Evolutionary conservation across 2,329 filamentous ascomycete species (phyloP), one percentile per base, ranked within the genome.

Genomic region (Botrytis elliptica): DNA sequence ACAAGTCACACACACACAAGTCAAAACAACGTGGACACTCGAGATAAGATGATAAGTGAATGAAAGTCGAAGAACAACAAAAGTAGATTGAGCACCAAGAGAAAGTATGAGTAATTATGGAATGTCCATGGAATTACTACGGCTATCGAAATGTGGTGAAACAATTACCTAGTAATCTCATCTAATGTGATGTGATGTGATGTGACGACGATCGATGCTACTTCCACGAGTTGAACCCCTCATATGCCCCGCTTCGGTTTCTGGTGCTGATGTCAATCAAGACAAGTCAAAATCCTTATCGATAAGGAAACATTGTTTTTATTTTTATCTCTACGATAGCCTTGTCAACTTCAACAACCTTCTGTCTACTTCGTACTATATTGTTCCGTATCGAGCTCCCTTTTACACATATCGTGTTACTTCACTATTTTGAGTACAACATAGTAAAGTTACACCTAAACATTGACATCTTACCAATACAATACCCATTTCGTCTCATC

Each of bases 231-330:
- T 40, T 29, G 25, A 18, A 57, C 66, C 66, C 66, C 66, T 69
- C 66, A 57, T n/a, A 49, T 69, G 38, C 49, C 66, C 66, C 66
- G 49, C 66, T 42, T 33, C 38, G 4, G 6, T 12, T 42, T 22
- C 29, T 38, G 6, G 60, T 29, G n/a, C 8, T 69, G 46, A 18
- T 57, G 14, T 18, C 52, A 57, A 29, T 57, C n/a, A 57, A 57
- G n/a, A 29, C 65, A 55, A 42, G 49, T n/a, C 1, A 12, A 6
- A 33, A 25, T 44, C 33, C 66, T 69, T 69, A 69, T 69, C 66
- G 66, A 69, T 69, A 69, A 69, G 66, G 6, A 57, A 68, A 57
- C 42, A 33, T 42, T 22, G 9, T 55, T 55, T 40, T 55, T 29
- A 20, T 20, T 25, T n/a, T 20, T 16, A 42, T 14, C 40, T 44